Percentiles rank a stretch among this genome's conserved stretches.
Evolutionary conservation across 2,329 filamentous ascomycete genomes (phyloP).

Genomic region (Penicillium decumbens): DNA sequence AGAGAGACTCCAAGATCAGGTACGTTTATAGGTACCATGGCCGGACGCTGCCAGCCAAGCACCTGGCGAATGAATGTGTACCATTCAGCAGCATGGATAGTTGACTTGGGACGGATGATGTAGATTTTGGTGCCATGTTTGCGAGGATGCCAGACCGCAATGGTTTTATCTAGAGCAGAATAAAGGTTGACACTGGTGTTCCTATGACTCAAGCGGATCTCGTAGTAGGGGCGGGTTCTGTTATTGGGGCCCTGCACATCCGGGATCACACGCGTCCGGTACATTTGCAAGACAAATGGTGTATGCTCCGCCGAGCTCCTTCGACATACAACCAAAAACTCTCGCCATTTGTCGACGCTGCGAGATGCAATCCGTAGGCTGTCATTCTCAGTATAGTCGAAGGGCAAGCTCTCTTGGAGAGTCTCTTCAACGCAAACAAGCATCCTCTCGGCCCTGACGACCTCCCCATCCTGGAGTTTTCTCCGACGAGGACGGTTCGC

Average conservation of each 20-base stretch:
- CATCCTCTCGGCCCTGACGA: constrained; percentile 66
- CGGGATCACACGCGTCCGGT: constrained; percentile 60
- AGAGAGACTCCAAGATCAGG: constrained; percentile 60
- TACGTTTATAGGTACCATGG: constrained; percentile 56
- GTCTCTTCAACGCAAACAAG: constrained; percentile 58
- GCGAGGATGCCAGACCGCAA: constrained; percentile 58
- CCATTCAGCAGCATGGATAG: constrained; percentile 62
- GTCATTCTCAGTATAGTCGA: constrained; percentile 61
- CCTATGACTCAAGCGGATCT: constrained; percentile 54
- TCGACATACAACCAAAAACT: constrained; percentile 60
- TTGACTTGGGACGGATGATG: constrained; percentile 59
- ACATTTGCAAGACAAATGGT: constrained; percentile 56
- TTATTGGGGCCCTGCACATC: constrained; percentile 52
- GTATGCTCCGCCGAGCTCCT: constrained; percentile 52
- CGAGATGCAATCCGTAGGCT: constrained; percentile 57
- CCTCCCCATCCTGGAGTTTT: constrained; percentile 53
- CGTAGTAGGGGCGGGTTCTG: constrained; percentile 52
- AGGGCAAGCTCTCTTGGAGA: constrained; percentile 49
- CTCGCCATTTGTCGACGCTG: constrained; percentile 60
- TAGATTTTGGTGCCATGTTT: constrained; percentile 55
- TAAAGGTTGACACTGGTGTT: constrained; percentile 58
- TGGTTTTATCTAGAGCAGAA: constrained; percentile 62
- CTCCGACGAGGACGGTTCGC: constrained; percentile 33
- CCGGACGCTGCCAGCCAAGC: constrained; percentile 55
- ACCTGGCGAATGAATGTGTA: constrained; percentile 61